Base-by-base conservation (phyloP, 2,329 filamentous ascomycete species). In the Colletotrichum horii region DNA sequence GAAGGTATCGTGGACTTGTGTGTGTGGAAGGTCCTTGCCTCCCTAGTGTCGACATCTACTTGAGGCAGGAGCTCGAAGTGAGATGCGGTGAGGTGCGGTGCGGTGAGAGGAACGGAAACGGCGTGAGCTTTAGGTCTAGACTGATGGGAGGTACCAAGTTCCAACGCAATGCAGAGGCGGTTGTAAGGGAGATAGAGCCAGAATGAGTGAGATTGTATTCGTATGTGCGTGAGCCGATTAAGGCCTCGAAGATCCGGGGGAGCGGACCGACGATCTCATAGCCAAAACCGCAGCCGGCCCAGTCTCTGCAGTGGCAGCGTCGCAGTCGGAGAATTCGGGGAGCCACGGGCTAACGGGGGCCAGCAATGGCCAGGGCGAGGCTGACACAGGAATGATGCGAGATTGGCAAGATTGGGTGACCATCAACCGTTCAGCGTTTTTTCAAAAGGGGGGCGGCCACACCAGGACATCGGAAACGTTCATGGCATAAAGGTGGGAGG, bases 11-110 rank as follows among this genome's bases (percentile, higher is more conserved):
- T 34, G 52, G 56, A 16, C 24, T 22, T 19, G 30, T 34, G 32
- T 12, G 38, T 48, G 56, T 60, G 56, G 34, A 24, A 34, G n/a
- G 56, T 16, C 26, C 56, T 78, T 81, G 84, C 58, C 58, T 62
- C 58, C 58, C 32, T 36, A 22, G 58, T 34, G 19, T 62, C n/a
- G 19, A 62, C 58, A 70, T 52, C n/a, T 22, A 52, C 43, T 52
- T 52, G 43, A 52, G 43, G 43, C 43, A 52, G 4, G 43, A 61
- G 22, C 22, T 64, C 34, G 34, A 32, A n/a, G 22, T 24, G 15
- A 43, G 19, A 14, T n/a, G n/a, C 32, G 32, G 32, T 64, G 19
- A 26, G 22, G n/a, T 22, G n/a, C 16, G 24, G 28, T 32, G 15
- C 16, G 26, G 30, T 12, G 15, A 56, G 34, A 58, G 26, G 30